phyloP scores from a whole-genome alignment of 352 stramenopile genomes.

The Pythium pyrilobum region DNA sequence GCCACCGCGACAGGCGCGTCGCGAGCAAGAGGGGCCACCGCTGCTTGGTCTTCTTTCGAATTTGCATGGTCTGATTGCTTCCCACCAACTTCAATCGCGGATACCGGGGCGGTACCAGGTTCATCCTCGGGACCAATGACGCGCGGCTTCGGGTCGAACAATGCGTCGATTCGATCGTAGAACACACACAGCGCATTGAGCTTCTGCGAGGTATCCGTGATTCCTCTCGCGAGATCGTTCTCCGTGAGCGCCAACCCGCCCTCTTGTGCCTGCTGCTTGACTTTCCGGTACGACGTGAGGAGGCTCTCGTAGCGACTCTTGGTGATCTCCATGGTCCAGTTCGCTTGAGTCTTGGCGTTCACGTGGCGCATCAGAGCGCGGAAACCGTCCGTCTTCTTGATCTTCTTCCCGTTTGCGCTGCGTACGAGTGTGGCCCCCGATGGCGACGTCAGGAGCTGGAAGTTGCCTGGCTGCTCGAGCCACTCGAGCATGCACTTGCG shows the following conservation, averaged over 20 bases:
- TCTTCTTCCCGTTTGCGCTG: conserved; percentile 17
- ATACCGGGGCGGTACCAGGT: not conserved
- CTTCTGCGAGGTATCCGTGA: conserved; percentile 13
- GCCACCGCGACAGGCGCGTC: no score
- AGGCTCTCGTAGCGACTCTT: conserved; percentile 58
- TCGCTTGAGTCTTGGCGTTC: conserved; percentile 27
- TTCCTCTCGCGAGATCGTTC: conserved; percentile 16
- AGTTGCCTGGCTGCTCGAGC: conserved; percentile 45
- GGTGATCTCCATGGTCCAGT: conserved; percentile 43
- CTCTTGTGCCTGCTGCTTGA: conserved; percentile 15
- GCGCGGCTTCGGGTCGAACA: conserved; percentile 15
- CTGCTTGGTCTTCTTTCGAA: not conserved
- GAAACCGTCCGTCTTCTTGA: conserved; percentile 53
- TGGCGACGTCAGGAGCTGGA: conserved; percentile 30
- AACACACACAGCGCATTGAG: conserved; percentile 19
- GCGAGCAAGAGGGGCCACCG: no score
- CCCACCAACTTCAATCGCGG: not conserved
- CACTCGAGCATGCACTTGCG: conserved; percentile 45
- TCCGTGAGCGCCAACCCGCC: conserved; percentile 15
- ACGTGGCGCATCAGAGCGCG: conserved; percentile 43
- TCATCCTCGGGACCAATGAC: not conserved
- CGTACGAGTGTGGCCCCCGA: not conserved
- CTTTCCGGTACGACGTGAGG: conserved; percentile 36
- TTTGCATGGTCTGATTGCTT: not conserved
- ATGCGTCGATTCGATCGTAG: conserved; percentile 28